Evolutionary conservation across 768 basidiomycete genomes (phyloP), one percentile per base, ranked within the genome.

Genomic region (Amyloporia xantha): DNA sequence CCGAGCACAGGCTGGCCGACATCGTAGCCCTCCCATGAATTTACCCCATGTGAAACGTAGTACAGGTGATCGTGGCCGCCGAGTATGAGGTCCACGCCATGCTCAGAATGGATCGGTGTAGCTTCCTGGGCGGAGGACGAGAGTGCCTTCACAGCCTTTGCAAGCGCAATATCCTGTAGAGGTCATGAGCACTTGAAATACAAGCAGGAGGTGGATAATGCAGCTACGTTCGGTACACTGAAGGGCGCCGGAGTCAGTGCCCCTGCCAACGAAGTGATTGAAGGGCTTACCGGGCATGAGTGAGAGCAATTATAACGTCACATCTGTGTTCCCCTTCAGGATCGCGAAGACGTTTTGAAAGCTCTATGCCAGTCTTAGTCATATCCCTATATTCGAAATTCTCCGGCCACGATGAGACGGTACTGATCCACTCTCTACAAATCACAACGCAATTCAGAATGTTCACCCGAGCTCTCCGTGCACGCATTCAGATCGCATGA

Each of bases 1-100:
- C 86, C 91, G 13, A 84, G 73, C 24, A 77, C 73, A 3, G 69
- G 62, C 38, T 72, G 56, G 2, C 63, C 66, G 17, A 72, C 60
- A 53, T 90, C 77, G 51, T 81, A 84, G 46, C 72, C 75, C 23
- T 85, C 78, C 87, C 87, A 91, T 4, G 68, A 62, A 35, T 69
- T 73, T 13, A 80, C 75, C 9, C 86, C 89, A 55, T 74, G 78
- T 28, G 83, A 79, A 36, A 78, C 74, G 60, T 78, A 91, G 66
- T 89, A 91, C 2, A 86, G 68, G 54, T 95, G 92, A 60, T 95
- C 92, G 58, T 95, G 92, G 2, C 92, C 92, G 3, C 92, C 92
- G 2, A 94, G 75, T 35, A 94, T 65, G 21, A 93, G 66, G 59
- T 94, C 92, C 2, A 84, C 84, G 5, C 92, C 92, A 54, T 95